Evolutionary conservation across 1,284 basidiomycete genomes (phyloP), one percentile per base, ranked within the genome.

Genomic region (Inonotus hispidus): DNA sequence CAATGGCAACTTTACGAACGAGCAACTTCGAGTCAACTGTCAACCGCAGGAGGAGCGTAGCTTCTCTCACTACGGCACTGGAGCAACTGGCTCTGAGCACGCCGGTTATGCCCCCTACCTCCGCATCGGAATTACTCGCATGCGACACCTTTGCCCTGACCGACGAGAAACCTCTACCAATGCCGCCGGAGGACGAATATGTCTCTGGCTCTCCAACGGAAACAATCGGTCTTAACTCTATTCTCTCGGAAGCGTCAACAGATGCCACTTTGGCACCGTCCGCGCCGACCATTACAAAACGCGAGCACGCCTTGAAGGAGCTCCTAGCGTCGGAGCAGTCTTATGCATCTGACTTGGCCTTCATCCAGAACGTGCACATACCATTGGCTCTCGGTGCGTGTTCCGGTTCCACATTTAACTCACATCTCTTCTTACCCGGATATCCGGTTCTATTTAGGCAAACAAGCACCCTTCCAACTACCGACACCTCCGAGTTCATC

Each of bases 271-370:
- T 70, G 35, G 62, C 64, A 8, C 55, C 64, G 16, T 35, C 58
- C 11, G 32, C 65, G 11, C 46, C 63, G n/a, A 62, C 59, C n/a
- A 68, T 79, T 39, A 75, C 90, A 19, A 95, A 93, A 74, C 84
- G 95, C 27, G 80, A 86, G 25, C 90, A 96, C 70, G 88, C 93
- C 1, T 76, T 98, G 38, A 82, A 87, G 53, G 95, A 98, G 69
- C 78, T 95, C 23, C 80, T 93, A 47, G 82, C 84, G 11, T 94
- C 92, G 21, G 95, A 98, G 71, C 79, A 89, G 29, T 86, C 90
- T 0, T 96, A 96, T 73, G 92, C 94, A 1, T 87, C 84, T 10
- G 95, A 98, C 76, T 79, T 98, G 21, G 87, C 88, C 2, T 78
- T 97, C 54, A 84, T 97, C 58, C 80, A 88, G 52, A 90, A 94